Base-by-base conservation (phyloP, 2,329 filamentous ascomycete genomes). In the Monosporascus sp. region DNA sequence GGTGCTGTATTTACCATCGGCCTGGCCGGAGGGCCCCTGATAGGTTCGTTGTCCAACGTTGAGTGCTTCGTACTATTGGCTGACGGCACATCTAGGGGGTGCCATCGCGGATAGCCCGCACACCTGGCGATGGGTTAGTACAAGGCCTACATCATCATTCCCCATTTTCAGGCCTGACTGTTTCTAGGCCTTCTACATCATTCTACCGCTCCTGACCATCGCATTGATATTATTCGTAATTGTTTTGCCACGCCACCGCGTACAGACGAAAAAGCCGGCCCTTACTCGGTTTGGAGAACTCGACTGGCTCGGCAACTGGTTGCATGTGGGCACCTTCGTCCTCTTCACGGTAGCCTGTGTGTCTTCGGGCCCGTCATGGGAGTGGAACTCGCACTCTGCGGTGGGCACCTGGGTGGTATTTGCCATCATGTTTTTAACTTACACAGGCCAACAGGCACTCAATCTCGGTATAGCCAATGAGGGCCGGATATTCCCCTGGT, bases 351-450 rank as follows among this genome's bases (percentile, higher is more conserved):
- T 82, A 53, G 75, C 70, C 1, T 68, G 82, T 47, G 72, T 70
- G 11, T 81, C 81, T 47, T 79, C 75, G 6, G 82, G 81, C 1
- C 64, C 70, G 0, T 59, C 72, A 2, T 84, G 73, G 60, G 60
- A 64, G 0, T 85, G 81, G 81, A 66, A 65, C 25, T 70, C 67
- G 4, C 70, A 68, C 0, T 62, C 68, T 0, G 70, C 72, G 20
- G 78, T 83, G 48, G 70, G 69, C 1, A 66, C 76, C 5, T 80
- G 79, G 60, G 67, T 76, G 18, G 60, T 77, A 1, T 75, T 74
- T n/a, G 75, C 67, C 1, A 56, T 78, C 1, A 58, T 75, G 0
- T 62, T 77, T 36, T 57, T 76, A 27, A 56, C 65, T 14, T 83
- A 82, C 60, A 54, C 56, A 2, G 7, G 76, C 0, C 77, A 80